These are phyloP conservation scores for Cercospora janseana DNA, from an alignment of 2,329 filamentous ascomycete species.

Conservation along the genomic window DNA sequence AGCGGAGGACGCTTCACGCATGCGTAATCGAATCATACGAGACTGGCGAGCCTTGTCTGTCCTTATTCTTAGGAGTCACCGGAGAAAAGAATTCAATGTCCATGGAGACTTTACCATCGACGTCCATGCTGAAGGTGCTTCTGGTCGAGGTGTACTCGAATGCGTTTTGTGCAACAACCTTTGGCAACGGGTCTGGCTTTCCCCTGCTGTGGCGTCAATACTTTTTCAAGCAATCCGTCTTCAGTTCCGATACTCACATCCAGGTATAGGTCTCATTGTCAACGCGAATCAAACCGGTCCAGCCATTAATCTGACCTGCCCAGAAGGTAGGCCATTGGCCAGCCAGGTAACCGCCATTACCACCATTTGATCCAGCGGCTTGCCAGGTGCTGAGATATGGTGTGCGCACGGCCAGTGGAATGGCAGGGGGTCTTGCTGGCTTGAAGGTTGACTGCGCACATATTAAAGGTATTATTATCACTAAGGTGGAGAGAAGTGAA, in stretches of 20 bases:
- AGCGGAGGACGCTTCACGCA: background rate
- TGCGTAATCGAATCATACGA: constrained; percentile 40
- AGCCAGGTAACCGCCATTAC: constrained; percentile 65
- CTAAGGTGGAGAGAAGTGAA: constrained; percentile 19
- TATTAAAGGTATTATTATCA: constrained; percentile 20
- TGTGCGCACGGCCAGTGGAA: constrained; percentile 70
- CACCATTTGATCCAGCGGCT: constrained; percentile 57
- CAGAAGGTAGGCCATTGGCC: constrained; percentile 70
- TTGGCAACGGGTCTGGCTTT: constrained; percentile 45
- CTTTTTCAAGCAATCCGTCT: background rate
- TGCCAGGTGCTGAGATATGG: constrained; percentile 74
- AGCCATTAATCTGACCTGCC: constrained; percentile 57
- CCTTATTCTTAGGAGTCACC: constrained; percentile 64
- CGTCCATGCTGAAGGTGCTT: constrained; percentile 67
- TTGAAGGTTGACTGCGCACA: constrained; percentile 55
- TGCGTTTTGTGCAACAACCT: constrained; percentile 58
- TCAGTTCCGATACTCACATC: constrained; percentile 48
- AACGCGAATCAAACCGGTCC: constrained; percentile 68
- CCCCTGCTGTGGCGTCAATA: constrained; percentile 42
- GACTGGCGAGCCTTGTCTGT: constrained; percentile 66
- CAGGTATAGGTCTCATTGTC: constrained; percentile 64
- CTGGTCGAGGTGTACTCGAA: constrained; percentile 71
- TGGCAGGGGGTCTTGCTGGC: constrained; percentile 64
- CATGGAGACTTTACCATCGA: constrained; percentile 60
- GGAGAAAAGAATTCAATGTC: constrained; percentile 70